phyloP scores from a whole-genome alignment of 192 early-diverging fungal species.

The Podila horticola region DNA sequence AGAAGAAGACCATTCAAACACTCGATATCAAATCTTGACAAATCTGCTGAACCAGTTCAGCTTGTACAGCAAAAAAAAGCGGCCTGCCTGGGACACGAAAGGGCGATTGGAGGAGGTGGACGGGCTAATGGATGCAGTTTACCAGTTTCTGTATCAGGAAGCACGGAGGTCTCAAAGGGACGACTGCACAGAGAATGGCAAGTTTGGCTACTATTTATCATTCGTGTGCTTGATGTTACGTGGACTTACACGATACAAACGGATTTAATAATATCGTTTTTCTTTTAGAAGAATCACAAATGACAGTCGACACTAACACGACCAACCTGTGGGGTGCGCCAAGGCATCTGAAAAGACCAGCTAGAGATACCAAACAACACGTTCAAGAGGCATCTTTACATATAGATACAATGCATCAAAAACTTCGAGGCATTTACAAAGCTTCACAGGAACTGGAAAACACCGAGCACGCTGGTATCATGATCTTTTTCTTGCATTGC shows the following conservation, averaged over 20 bases:
- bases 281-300: too few relatives aligned
- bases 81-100: constrained; percentile 2
- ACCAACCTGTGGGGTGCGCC: background rate
- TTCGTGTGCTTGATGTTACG: background rate
- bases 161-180: background rate
- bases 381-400: background rate
- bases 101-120: background rate
- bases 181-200: background rate
- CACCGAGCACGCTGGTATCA: background rate
- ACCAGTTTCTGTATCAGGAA: background rate
- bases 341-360: background rate
- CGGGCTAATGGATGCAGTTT: background rate
- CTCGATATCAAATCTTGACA: background rate
- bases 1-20: background rate
- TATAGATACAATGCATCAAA: background rate
- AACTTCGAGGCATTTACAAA: background rate
- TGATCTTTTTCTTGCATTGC: background rate
- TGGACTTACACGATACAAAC: background rate
- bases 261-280: too few relatives aligned
- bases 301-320: background rate
- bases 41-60: constrained; percentile 1
- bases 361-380: background rate
- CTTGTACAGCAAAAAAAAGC: constrained; percentile 1
- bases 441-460: background rate
- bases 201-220: background rate